Conservation (phyloP, 2,329 filamentous ascomycete genomes). For the Hymenotorrendiella dingleyae region DNA sequence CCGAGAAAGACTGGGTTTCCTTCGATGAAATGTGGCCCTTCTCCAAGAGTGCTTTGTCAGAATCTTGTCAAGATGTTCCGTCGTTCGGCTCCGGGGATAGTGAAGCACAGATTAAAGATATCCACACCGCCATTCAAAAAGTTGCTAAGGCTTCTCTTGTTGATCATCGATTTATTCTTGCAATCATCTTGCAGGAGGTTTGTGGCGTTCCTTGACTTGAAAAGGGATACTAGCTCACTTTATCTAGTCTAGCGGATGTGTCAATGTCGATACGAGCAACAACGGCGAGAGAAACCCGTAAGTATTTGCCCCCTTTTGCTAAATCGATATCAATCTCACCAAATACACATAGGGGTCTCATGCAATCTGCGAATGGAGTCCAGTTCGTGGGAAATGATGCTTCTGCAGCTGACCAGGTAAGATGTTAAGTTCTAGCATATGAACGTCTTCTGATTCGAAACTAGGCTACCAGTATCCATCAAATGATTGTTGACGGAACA, state of each 20-base stretch:
- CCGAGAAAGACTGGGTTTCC: not conserved
- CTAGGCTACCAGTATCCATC: slow-evolving; percentile 6
- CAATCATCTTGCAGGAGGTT: not conserved
- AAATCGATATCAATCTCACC: too few species aligned
- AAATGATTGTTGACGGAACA: slow-evolving; percentile 35
- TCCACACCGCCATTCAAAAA: not conserved
- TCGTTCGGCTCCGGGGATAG: not conserved
- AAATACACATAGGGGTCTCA: too few species aligned
- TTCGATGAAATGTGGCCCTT: not conserved
- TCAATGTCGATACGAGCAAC: slow-evolving; percentile 14
- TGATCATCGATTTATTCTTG: not conserved
- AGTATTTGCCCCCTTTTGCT: too few species aligned
- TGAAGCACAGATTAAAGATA: not conserved
- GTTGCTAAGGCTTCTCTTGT: not conserved
- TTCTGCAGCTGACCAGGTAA: slow-evolving; percentile 4
- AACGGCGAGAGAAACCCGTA: slow-evolving; percentile 17
- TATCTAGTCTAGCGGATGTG: not conserved
- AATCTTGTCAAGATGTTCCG: not conserved
- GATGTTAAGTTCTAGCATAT: slow-evolving; percentile 3
- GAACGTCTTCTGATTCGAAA: not conserved
- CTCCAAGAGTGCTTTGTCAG: not conserved
- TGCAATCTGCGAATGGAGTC: slow-evolving; percentile 21
- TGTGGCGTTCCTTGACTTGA: too few species aligned
- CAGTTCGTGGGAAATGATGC: slow-evolving; percentile 10
- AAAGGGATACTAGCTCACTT: too few species aligned